Evolutionary conservation across 2,329 filamentous ascomycete genomes (phyloP), one percentile per base, ranked within the genome.

Genomic region (Trichoderma sp.): DNA sequence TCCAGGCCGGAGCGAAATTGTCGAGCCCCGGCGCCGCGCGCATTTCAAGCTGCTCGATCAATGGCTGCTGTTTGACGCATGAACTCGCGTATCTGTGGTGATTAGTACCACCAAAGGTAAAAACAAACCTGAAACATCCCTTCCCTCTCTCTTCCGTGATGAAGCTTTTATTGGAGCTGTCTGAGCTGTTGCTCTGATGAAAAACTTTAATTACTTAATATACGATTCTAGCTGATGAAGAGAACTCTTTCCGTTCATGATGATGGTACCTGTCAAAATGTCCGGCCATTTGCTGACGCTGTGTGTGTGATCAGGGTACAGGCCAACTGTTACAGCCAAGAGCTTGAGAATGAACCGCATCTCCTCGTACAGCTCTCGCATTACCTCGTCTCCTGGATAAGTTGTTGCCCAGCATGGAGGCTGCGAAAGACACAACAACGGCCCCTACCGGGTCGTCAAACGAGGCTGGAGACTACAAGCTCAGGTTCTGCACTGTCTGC

Each of bases 401-500:
- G 14, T 39, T 39, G 34, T 26, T 43, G 28, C 59, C 63, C 64
- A 69, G 59, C 15, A 79, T 80, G 81, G 83, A 84, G 63, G 71
- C 70, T 45, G 68, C 75, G 30, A 83, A 82, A 67, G 82, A 79
- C 63, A 71, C 73, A 47, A 67, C 72, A 34, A 66, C 78, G 41
- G 68, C 73, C 45, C 74, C 78, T 64, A 82, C 83, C 65, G 80
- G 80, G 63, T 78, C 80, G 28, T 77, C 80, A 15, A 81, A 84
- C 50, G 81, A 82, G 19, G 78, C 81, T 28, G 81, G 80, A n/a
- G 86, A 83, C 60, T 97, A 89, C 83, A 97, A 95, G 79, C 85
- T 99, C 68, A 96, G 91, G 75, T 97, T 98, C 79, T 97, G 93
- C 82, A 98, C 95, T 3, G 94, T 99, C n/a, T 99, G 95, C 79